phyloP scores from a whole-genome alignment of 1,284 basidiomycete genomes.

The Leccinum pachyderme region DNA sequence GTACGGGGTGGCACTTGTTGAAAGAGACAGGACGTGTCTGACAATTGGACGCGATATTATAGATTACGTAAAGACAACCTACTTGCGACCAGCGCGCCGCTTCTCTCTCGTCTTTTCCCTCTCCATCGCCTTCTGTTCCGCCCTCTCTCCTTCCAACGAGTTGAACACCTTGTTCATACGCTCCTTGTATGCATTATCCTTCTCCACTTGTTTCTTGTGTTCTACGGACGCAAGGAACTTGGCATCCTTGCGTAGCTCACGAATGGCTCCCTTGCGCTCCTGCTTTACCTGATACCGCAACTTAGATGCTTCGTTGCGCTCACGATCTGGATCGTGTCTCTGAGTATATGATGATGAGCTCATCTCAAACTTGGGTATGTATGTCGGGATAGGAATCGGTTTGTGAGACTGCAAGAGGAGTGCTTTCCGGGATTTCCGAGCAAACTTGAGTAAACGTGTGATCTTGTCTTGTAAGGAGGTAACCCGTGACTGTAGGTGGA shows the following conservation, averaged over 20 bases:
- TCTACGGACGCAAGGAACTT: conserved; percentile 89
- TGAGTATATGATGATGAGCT: conserved; percentile 80
- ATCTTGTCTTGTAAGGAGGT: conserved; percentile 46
- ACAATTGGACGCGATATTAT: neutral
- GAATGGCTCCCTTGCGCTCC: conserved; percentile 95
- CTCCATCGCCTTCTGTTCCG: conserved; percentile 93
- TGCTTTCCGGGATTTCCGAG: conserved; percentile 71
- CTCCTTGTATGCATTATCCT: conserved; percentile 76
- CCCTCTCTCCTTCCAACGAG: conserved; percentile 85
- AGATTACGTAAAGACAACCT: conserved; percentile 3
- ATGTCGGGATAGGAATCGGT: conserved; percentile 92
- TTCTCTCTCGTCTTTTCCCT: conserved; percentile 78
- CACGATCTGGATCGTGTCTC: conserved; percentile 88
- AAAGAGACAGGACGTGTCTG: neutral
- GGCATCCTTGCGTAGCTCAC: conserved; percentile 95
- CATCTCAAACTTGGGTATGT: conserved; percentile 92
- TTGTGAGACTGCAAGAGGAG: conserved; percentile 92
- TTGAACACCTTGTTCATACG: conserved; percentile 84
- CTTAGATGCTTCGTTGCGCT: conserved; percentile 86
- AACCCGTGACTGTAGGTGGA: conserved; percentile 42
- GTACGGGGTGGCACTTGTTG: neutral
- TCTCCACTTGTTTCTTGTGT: conserved; percentile 79
- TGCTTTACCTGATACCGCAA: conserved; percentile 90
- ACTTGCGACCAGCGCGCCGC: conserved; percentile 71
- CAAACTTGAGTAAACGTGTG: conserved; percentile 69